These are phyloP conservation scores for Malus sieversii DNA, from an alignment of 306 rosid genomes.

Conservation along the genomic window DNA sequence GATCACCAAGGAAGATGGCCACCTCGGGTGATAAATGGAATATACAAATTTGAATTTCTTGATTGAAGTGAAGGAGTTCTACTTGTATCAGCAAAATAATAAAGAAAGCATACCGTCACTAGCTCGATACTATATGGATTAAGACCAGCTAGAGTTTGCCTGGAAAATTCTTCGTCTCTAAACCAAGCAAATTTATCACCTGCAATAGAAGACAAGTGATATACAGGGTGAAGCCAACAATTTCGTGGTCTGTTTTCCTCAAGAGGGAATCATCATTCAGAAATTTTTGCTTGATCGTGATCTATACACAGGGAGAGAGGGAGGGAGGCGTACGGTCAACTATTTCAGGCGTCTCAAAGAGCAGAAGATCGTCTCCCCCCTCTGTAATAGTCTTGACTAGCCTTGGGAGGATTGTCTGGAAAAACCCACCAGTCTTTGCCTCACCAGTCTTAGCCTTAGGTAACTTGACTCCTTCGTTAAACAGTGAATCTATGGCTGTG, in stretches of 20 bases:
- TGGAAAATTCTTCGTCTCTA: conserved; percentile 37
- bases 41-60: neutral
- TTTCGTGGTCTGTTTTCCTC: neutral
- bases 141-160: conserved; percentile 45
- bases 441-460: conserved; percentile 13
- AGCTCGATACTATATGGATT: conserved; percentile 29
- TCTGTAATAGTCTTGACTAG: conserved; percentile 24
- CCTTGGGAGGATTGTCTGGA: conserved; percentile 23
- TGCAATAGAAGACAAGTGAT: neutral
- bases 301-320: neutral
- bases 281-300: no score
- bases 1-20: neutral
- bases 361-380: conserved; percentile 16
- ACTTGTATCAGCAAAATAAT: neutral
- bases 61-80: neutral
- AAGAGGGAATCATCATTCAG: neutral
- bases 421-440: conserved; percentile 1
- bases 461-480: conserved; percentile 17
- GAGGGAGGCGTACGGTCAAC: conserved; percentile 14
- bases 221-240: neutral
- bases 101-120: conserved; percentile 21
- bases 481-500: conserved; percentile 36
- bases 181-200: conserved; percentile 42
- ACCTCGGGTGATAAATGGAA: neutral
- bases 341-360: conserved; percentile 31